Conservation (phyloP, 139 green algal species). For the Micromonas commoda region DNA sequence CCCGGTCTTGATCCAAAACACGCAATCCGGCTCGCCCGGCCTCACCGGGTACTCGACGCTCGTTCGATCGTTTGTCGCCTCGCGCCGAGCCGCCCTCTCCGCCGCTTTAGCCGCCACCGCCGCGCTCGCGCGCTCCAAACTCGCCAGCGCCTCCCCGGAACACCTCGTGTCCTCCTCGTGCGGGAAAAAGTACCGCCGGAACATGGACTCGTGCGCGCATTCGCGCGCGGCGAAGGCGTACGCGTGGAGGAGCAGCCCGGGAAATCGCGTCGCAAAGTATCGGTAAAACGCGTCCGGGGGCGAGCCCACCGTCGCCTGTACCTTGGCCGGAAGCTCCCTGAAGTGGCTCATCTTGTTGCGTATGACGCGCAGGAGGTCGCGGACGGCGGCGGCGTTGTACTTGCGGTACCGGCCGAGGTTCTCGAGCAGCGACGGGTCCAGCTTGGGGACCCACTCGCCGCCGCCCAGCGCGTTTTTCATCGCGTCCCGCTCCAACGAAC, state of each 20-base stretch:
- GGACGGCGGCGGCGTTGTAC: constrained; percentile 51
- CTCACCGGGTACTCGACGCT: constrained; percentile 1
- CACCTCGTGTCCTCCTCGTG: not conserved
- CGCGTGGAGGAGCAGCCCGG: constrained; percentile 68
- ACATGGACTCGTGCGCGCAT: not conserved
- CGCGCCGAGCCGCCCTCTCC: not conserved
- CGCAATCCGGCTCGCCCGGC: constrained; percentile 32
- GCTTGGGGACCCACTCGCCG: not conserved
- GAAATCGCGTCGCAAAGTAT: constrained; percentile 80
- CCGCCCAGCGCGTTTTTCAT: constrained; percentile 38
- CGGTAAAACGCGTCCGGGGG: constrained; percentile 35
- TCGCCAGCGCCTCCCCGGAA: not conserved
- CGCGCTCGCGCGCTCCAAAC: not conserved
- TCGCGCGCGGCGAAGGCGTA: constrained; percentile 59
- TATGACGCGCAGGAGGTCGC: constrained; percentile 94
- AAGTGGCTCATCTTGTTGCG: constrained; percentile 98
- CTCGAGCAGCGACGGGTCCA: constrained; percentile 69
- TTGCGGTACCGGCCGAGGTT: constrained; percentile 78
- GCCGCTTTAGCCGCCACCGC: not conserved
- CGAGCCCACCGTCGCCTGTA: constrained; percentile 51
- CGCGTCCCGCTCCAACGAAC: constrained; percentile 30
- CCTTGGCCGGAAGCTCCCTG: constrained; percentile 71
- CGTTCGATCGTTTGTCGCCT: not conserved
- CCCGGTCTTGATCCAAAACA: constrained; percentile 72
- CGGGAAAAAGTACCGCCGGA: constrained; percentile 2